These are phyloP conservation scores for Rubus parviflorus DNA, from an alignment of 306 rosid species.

Conservation along the genomic window DNA sequence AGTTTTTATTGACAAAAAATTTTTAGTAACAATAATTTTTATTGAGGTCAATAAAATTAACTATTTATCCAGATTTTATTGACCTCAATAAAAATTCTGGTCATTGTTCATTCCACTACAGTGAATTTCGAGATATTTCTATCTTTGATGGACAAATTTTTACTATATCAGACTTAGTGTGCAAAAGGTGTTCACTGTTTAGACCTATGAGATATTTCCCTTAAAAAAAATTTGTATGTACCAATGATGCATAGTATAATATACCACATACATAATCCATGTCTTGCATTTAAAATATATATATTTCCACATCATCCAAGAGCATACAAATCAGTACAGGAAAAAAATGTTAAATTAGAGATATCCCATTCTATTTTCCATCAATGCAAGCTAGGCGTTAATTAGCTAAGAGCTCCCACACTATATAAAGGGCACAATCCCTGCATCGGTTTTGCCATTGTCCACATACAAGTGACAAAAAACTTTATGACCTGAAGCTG, in stretches of 20 bases:
- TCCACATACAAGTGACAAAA: not conserved
- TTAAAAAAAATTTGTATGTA: not conserved
- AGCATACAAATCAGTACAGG: not conserved
- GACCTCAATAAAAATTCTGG: too few species aligned
- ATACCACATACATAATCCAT: not conserved
- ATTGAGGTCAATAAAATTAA: too few species aligned
- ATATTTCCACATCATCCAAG: not conserved
- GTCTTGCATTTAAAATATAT: not conserved
- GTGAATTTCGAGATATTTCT: too few species aligned
- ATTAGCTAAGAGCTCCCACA: not conserved
- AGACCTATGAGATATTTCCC: too few species aligned
- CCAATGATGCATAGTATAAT: not conserved
- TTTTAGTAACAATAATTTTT: too few species aligned
- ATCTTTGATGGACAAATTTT: too few species aligned
- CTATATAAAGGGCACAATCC: slow-evolving; percentile 11
- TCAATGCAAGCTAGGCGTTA: not conserved
- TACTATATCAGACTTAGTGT: too few species aligned
- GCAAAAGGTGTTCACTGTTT: too few species aligned
- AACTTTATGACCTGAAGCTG: not conserved
- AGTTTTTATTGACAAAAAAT: too few species aligned
- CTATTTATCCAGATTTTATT: too few species aligned
- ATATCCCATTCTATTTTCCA: not conserved
- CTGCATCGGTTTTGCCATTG: slow-evolving; percentile 8
- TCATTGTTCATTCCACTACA: too few species aligned
- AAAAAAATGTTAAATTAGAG: not conserved